Percentiles rank a stretch among this genome's conserved stretches.
Conservation (phyloP, 192 early-diverging fungal species). For the Borealophlyctis nickersoniae region DNA sequence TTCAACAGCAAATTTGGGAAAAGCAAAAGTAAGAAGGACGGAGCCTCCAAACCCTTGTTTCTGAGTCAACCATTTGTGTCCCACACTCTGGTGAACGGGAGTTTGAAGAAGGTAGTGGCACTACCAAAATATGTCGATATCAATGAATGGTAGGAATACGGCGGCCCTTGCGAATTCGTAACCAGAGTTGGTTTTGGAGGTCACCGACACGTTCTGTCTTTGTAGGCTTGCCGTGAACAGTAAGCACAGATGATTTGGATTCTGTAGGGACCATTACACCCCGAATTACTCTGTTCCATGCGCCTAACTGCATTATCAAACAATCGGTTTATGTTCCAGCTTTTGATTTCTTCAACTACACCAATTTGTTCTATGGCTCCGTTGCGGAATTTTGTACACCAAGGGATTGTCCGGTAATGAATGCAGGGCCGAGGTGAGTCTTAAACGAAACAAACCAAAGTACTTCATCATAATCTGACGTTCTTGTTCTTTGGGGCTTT, state of each 20-base stretch:
- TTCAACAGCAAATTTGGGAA: slow-evolving; percentile 28
- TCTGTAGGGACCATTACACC: not conserved
- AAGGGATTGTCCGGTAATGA: slow-evolving; percentile 79
- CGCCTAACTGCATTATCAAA: too few relatives aligned
- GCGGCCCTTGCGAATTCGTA: not conserved
- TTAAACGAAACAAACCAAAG: not conserved
- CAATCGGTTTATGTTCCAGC: slow-evolving; percentile 20
- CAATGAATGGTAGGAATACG: slow-evolving; percentile 86
- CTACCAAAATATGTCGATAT: slow-evolving; percentile 87
- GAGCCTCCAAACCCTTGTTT: slow-evolving; percentile 29
- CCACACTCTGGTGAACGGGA: slow-evolving; percentile 86
- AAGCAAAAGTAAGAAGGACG: slow-evolving; percentile 28
- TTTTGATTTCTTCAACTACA: slow-evolving; percentile 91
- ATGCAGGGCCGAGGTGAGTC: slow-evolving; percentile 66
- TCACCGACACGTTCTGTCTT: not conserved
- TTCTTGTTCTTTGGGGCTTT: slow-evolving; percentile 1
- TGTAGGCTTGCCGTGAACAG: slow-evolving; percentile 37
- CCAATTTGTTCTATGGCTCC: slow-evolving; percentile 86
- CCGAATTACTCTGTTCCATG: slow-evolving; percentile 10
- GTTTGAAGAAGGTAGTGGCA: slow-evolving; percentile 84
- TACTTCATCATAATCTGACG: slow-evolving; percentile 3
- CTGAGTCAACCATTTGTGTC: slow-evolving; percentile 52
- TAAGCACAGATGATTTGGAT: slow-evolving; percentile 5
- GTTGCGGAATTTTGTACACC: slow-evolving; percentile 86
- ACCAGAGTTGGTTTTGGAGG: not conserved